Conservation (phyloP, 495 filamentous ascomycete genomes). For the Staphylotrichum longicolle region DNA sequence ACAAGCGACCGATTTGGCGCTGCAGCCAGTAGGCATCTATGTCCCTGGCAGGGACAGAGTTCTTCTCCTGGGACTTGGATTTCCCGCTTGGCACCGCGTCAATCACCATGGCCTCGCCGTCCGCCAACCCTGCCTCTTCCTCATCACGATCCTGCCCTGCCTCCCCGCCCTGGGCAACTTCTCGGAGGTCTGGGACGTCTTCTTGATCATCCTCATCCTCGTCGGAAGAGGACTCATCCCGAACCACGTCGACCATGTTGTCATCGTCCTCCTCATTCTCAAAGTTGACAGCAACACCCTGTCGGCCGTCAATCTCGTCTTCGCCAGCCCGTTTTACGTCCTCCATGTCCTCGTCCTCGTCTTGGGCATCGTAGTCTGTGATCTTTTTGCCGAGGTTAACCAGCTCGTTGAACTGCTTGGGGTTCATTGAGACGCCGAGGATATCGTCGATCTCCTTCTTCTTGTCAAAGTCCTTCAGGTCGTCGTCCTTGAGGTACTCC, state of each 20-base stretch:
- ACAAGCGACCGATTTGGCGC: constrained; percentile 81
- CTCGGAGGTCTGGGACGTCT: constrained; percentile 56
- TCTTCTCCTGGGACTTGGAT: constrained; percentile 51
- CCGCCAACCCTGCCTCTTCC: constrained; percentile 49
- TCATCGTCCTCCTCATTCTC: constrained; percentile 90
- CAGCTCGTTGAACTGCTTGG: constrained; percentile 95
- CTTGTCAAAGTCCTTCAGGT: constrained; percentile 96
- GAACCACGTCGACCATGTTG: constrained; percentile 72
- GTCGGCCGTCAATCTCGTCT: constrained; percentile 83
- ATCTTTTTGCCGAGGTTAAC: constrained; percentile 98
- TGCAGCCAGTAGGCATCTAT: constrained; percentile 99
- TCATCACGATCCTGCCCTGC: constrained; percentile 51
- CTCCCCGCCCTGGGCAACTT: constrained; percentile 53
- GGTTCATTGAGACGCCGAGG: constrained; percentile 72
- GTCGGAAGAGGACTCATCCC: constrained; percentile 84
- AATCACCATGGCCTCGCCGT: constrained; percentile 76
- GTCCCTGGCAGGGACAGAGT: constrained; percentile 71
- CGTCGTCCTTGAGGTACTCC: constrained; percentile 90
- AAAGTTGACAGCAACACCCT: constrained; percentile 97
- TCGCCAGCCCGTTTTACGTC: constrained; percentile 67
- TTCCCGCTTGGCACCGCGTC: constrained; percentile 55
- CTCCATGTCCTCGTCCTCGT: constrained; percentile 89
- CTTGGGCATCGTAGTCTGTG: constrained; percentile 95
- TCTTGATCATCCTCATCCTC: constrained; percentile 65
- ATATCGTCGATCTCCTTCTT: constrained; percentile 97